These are phyloP conservation scores for Diutina pseudorugosa DNA, from an alignment of 1,139 yeast genomes.

Conservation along the genomic window DNA sequence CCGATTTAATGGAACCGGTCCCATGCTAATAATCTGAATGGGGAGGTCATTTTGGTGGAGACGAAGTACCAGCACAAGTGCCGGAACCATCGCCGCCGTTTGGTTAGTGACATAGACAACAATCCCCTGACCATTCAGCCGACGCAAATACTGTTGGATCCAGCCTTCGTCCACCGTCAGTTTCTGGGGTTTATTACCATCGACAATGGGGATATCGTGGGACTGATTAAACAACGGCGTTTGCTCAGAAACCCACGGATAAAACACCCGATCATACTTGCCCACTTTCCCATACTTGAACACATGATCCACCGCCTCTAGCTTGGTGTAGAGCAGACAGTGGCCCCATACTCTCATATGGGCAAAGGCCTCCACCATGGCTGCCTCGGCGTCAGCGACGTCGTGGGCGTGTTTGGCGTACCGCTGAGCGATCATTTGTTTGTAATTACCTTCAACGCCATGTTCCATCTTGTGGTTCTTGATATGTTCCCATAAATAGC, in stretches of 20 bases:
- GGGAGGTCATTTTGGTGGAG: neutral
- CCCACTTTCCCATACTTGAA: neutral
- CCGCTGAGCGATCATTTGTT: neutral
- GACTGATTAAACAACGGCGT: neutral
- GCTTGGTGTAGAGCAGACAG: neutral
- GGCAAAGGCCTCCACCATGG: neutral
- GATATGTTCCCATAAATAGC: neutral
- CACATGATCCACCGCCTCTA: neutral
- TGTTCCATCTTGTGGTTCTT: neutral
- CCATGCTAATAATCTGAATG: neutral
- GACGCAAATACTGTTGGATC: neutral
- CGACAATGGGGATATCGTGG: neutral
- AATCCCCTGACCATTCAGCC: neutral
- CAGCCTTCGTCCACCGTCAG: neutral
- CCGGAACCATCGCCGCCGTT: neutral
- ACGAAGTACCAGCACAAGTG: neutral
- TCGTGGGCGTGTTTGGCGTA: neutral
- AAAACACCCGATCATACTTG: neutral
- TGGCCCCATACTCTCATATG: constrained; percentile 3
- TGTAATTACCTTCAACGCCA: neutral
- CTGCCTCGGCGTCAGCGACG: neutral
- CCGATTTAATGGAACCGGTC: neutral
- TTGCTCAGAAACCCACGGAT: neutral
- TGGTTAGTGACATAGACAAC: neutral
- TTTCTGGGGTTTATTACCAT: neutral